Evolutionary conservation across 2,329 filamentous ascomycete species (phyloP), one percentile per base, ranked within the genome.

Genomic region (Aureobasidium sp.): DNA sequence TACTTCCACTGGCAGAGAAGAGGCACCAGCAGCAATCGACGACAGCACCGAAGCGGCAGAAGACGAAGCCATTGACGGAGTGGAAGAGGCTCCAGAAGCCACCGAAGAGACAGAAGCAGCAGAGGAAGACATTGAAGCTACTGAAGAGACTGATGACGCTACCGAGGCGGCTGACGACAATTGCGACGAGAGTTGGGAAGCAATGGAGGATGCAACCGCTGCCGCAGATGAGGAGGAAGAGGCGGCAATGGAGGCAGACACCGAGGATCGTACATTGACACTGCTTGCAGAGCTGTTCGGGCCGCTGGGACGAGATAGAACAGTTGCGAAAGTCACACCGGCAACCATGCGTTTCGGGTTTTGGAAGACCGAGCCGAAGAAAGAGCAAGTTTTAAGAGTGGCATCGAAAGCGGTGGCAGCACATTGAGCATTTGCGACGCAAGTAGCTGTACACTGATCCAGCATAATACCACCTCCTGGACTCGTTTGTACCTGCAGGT

Each of bases 51-150:
- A 40, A n/a, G 22, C 21, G 14, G 32, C 22, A 8, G 44, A 48
- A 16, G 44, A 48, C 17, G 44, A 35, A 17, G 30, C 32, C 27
- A 37, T 57, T 11, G 55, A 34, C 14, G 32, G 6, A 16, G 24
- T 27, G 5, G 53, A 39, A 3, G 47, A 27, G 19, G 30, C 24
- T 8, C 35, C 24, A 14, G 34, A 19, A 8, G 21, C 7, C 10
- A 12, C 17, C 2, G 35, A 51, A 40, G 24, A 39, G 6, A 4
- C 22, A 21, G 35, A 38, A 2, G 35, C 0, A 1, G 35, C 19
- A 8, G 7, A 5, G 8, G 32, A 35, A 19, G 35, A 39, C 19
- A 22, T 21, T 8, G 44, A 27, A 12, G 32, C 44, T 22, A 48
- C 19, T 25, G 44, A 11, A 5, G 35, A 40, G 14, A 24, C 27